Conservation (phyloP, 768 basidiomycete genomes). For the Tricholoma sp. region DNA sequence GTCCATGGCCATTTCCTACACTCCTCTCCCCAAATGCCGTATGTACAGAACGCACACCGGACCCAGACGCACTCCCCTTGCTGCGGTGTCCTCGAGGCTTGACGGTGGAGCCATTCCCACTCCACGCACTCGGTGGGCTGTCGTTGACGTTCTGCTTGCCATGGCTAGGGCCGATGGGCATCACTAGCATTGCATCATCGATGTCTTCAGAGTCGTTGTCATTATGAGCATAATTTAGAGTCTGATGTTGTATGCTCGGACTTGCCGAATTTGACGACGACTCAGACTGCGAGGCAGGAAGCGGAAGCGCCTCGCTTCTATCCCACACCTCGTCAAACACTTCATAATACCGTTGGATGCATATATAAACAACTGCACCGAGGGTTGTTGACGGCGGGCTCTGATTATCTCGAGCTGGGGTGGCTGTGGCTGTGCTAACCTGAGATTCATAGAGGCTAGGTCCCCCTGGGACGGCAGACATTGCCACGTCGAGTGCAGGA, state of each 20-base stretch:
- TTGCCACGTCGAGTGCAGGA: conserved; percentile 65
- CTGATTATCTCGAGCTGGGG: conserved; percentile 1
- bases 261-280: conserved; percentile 13
- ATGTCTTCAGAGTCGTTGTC: conserved; percentile 66
- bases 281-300: conserved; percentile 15
- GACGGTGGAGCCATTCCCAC: conserved; percentile 7
- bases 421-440: conserved; percentile 10
- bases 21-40: conserved; percentile 21
- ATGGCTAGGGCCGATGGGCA: conserved; percentile 54
- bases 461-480: conserved; percentile 59
- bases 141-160: conserved; percentile 8
- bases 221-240: conserved; percentile 22
- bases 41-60: conserved; percentile 29
- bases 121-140: conserved; percentile 35
- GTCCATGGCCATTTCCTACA: conserved; percentile 14
- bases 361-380: conserved; percentile 67
- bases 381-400: conserved; percentile 47
- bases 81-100: conserved; percentile 37
- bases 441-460: conserved; percentile 32
- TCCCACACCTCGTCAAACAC: conserved; percentile 81
- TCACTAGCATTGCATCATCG: conserved; percentile 71
- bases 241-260: conserved; percentile 11
- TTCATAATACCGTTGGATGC: conserved; percentile 81
- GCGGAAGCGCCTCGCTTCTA: conserved; percentile 53
- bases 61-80: conserved; percentile 18